Conservation (phyloP, 169 alveolate genomes). For the Babesia sp. region DNA sequence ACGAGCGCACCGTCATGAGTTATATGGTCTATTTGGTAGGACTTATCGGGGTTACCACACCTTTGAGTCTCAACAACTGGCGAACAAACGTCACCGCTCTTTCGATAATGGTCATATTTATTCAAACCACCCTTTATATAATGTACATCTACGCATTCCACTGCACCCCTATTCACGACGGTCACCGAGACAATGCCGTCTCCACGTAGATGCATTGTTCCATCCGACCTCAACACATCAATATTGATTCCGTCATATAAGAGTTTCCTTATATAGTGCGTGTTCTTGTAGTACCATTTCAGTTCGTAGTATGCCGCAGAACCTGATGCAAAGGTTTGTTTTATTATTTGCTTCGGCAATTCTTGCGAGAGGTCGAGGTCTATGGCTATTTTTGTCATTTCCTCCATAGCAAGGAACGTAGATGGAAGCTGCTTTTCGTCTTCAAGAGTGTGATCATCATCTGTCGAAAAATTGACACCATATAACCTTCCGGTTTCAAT, state of each 20-base stretch:
- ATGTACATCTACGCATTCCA: background rate
- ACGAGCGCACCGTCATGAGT: background rate
- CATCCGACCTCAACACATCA: background rate
- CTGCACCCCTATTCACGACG: background rate
- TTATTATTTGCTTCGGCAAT: background rate
- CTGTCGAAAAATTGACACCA: background rate
- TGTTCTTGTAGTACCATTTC: background rate
- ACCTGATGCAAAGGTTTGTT: background rate
- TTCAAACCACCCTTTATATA: background rate
- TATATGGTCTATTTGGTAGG: background rate
- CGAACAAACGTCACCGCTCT: background rate
- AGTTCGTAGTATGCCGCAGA: background rate
- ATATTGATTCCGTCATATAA: background rate
- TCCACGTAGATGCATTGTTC: background rate
- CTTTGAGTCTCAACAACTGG: background rate
- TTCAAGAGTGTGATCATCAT: background rate
- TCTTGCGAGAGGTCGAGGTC: background rate
- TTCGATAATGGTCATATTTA: background rate
- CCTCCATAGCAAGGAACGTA: background rate
- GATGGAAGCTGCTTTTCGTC: background rate
- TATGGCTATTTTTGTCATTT: background rate
- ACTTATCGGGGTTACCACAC: background rate
- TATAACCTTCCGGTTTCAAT: background rate
- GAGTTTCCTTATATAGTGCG: background rate
- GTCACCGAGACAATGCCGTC: background rate